Percentiles rank a stretch among this genome's conserved stretches.
These are phyloP conservation scores for Hypericum androsaemum DNA, from an alignment of 345 rosid genomes.

Conservation along the genomic window DNA sequence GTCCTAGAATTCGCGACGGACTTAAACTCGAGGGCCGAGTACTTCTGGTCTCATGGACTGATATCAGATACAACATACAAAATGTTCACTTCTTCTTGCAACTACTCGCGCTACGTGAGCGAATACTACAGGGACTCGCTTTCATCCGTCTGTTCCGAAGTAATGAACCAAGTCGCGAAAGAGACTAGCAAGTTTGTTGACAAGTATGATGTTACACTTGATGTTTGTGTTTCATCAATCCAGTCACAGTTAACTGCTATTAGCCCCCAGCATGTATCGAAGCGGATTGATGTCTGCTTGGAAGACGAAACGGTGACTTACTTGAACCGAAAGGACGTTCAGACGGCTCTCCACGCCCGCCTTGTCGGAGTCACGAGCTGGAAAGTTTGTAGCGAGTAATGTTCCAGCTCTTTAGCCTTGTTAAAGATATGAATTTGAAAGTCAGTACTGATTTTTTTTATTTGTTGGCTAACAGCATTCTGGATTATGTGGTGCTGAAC, in stretches of 20 bases:
- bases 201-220: slow-evolving; percentile 10
- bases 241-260: background rate
- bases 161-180: slow-evolving; percentile 3
- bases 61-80: slow-evolving; percentile 8
- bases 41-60: slow-evolving; percentile 8
- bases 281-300: slow-evolving; percentile 9
- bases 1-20: slow-evolving; percentile 7
- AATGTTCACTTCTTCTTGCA: slow-evolving; percentile 5
- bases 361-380: slow-evolving; percentile 7
- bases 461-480: slow-evolving; percentile 6
- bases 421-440: background rate
- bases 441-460: background rate
- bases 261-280: background rate
- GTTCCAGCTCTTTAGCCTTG: background rate
- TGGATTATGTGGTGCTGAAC: slow-evolving; percentile 9
- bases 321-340: slow-evolving; percentile 8
- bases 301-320: slow-evolving; percentile 4
- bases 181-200: slow-evolving; percentile 8
- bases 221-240: slow-evolving; percentile 5
- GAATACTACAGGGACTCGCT: slow-evolving; percentile 9
- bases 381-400: slow-evolving; percentile 9
- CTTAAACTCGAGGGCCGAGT: slow-evolving; percentile 10
- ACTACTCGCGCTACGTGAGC: slow-evolving; percentile 7
- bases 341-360: slow-evolving; percentile 6
- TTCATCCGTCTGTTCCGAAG: slow-evolving; percentile 1